Percentiles rank a stretch among this genome's conserved stretches.
These are phyloP conservation scores for Gossypium mustelinum DNA, from an alignment of 345 rosid genomes.

Conservation along the genomic window DNA sequence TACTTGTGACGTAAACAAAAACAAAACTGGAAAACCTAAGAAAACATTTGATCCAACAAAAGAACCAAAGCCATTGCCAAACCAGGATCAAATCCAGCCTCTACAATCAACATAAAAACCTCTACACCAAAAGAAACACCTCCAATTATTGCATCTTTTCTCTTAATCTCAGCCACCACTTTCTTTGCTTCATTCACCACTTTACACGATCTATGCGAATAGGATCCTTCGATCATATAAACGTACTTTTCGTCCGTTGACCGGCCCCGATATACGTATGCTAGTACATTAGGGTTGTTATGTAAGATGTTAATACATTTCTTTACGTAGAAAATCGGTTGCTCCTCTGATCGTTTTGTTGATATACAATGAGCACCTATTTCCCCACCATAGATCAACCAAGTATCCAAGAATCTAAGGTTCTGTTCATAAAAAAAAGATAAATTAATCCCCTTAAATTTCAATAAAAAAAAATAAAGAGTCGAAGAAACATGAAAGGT, in stretches of 20 bases:
- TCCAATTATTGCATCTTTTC: slow-evolving; percentile 45
- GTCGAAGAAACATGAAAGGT: background rate
- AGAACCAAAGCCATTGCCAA: slow-evolving; percentile 82
- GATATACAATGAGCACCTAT: slow-evolving; percentile 11
- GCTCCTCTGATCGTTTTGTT: slow-evolving; percentile 21
- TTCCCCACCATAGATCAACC: slow-evolving; percentile 68
- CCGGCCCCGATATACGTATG: slow-evolving; percentile 33
- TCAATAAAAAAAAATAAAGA: background rate
- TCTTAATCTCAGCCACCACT: slow-evolving; percentile 65
- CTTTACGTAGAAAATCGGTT: slow-evolving; percentile 48
- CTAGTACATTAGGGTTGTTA: slow-evolving; percentile 33
- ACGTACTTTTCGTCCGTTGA: slow-evolving; percentile 27
- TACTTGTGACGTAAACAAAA: background rate
- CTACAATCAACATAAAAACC: slow-evolving; percentile 60
- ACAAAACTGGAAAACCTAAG: slow-evolving; percentile 20
- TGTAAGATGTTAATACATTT: slow-evolving; percentile 40
- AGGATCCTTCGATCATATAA: slow-evolving; percentile 69
- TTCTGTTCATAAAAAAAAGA: slow-evolving; percentile 26
- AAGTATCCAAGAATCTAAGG: slow-evolving; percentile 35
- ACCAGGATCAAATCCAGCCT: slow-evolving; percentile 49
- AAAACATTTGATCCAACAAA: slow-evolving; percentile 72
- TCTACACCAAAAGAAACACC: slow-evolving; percentile 62
- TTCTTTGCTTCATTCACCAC: slow-evolving; percentile 42
- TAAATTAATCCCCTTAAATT: background rate
- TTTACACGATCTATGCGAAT: slow-evolving; percentile 57